phyloP scores from a whole-genome alignment of 208 protist species.

The Acanthamoeba sp. region DNA sequence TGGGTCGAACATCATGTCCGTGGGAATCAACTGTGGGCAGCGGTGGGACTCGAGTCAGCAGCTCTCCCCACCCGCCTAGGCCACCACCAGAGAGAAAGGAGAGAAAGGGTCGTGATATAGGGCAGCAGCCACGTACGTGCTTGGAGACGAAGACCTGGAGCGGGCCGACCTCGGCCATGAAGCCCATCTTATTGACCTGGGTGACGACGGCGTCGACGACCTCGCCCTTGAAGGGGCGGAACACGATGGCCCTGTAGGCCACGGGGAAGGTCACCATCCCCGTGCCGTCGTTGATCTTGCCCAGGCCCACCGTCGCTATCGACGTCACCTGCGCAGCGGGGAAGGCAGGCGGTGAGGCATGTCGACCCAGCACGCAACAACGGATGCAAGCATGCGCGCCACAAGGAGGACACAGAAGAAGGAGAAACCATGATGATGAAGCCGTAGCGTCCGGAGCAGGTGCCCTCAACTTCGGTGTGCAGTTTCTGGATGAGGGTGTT shows the following conservation, averaged over 20 bases:
- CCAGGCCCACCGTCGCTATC: constrained; percentile 81
- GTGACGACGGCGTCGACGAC: constrained; percentile 89
- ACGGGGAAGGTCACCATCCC: constrained; percentile 86
- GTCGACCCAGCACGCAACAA: too few relatives aligned
- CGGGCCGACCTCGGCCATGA: constrained; percentile 86
- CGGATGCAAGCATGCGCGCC: constrained; percentile 20
- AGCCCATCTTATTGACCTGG: constrained; percentile 88
- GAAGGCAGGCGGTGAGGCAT: neutral
- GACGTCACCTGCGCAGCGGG: constrained; percentile 67
- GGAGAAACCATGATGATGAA: constrained; percentile 85
- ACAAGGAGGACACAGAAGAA: neutral
- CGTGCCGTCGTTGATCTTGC: constrained; percentile 86
- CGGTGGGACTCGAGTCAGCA: neutral
- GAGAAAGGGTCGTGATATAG: neutral
- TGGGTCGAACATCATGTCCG: constrained; percentile 86
- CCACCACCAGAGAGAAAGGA: neutral
- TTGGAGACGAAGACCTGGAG: constrained; percentile 84
- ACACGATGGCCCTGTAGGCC: constrained; percentile 89
- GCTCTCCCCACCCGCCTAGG: neutral
- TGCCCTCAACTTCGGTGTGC: constrained; percentile 86
- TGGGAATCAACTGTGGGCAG: constrained; percentile 75
- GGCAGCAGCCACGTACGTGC: too few relatives aligned
- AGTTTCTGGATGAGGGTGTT: constrained; percentile 80
- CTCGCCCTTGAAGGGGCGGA: constrained; percentile 89
- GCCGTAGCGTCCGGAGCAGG: constrained; percentile 86